Percentiles rank a stretch among this genome's conserved stretches.
These are phyloP conservation scores for Saturnispora dispora DNA, from an alignment of 805 yeast genomes.

Conservation along the genomic window DNA sequence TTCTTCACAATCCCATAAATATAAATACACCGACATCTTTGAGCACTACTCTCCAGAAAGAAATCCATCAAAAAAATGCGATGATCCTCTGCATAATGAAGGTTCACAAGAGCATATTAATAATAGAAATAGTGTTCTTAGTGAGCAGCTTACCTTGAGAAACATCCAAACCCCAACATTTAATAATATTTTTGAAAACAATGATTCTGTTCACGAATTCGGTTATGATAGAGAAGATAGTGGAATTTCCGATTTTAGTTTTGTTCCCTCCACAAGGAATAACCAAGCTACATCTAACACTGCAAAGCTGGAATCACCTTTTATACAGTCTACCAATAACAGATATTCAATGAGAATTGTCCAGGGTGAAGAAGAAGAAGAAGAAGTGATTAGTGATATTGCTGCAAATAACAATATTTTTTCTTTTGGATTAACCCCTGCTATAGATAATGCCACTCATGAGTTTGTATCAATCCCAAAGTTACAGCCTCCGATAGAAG, in stretches of 20 bases:
- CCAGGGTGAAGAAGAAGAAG: neutral
- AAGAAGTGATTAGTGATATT: neutral
- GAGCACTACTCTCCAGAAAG: constrained; percentile 9
- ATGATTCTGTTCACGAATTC: constrained; percentile 17
- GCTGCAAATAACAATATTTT: neutral
- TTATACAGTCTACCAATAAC: constrained; percentile 12
- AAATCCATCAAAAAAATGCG: neutral
- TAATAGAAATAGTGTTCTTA: neutral
- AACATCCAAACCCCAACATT: constrained; percentile 3
- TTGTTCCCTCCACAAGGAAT: constrained; percentile 6
- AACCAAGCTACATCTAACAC: neutral
- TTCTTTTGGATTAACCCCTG: constrained; percentile 9
- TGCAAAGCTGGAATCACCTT: neutral
- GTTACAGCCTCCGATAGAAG: neutral
- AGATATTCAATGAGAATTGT: constrained; percentile 21
- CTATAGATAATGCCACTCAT: constrained; percentile 1
- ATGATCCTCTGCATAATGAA: neutral
- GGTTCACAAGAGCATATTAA: neutral
- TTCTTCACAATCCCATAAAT: neutral
- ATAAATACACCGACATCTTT: constrained; percentile 12
- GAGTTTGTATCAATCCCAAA: neutral
- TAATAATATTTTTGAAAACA: constrained; percentile 2
- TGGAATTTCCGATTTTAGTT: constrained; percentile 5
- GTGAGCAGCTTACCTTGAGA: neutral
- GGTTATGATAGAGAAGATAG: constrained; percentile 24